Percentiles rank a stretch among this genome's conserved stretches.
phyloP scores from a whole-genome alignment of 2,329 filamentous ascomycete species.

The Cadophora sp. region DNA sequence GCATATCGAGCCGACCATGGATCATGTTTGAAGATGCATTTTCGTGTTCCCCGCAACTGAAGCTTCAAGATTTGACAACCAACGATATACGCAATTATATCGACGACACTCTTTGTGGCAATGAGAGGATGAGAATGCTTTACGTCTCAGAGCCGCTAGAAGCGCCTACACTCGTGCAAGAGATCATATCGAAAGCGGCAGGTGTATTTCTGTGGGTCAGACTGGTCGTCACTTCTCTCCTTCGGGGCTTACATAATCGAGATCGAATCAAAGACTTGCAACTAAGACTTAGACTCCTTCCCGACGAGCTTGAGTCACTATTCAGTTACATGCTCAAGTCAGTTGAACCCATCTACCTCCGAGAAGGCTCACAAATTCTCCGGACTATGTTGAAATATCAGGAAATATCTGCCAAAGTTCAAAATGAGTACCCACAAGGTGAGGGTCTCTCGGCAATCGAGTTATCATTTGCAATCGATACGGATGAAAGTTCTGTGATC shows the following conservation, averaged over 20 bases:
- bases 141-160: background rate
- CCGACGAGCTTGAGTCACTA: constrained; percentile 20
- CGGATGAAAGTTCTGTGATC: background rate
- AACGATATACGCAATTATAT: constrained; percentile 14
- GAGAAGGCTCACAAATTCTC: constrained; percentile 25
- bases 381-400: constrained; percentile 19
- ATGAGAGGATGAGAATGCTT: constrained; percentile 6
- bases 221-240: constrained; percentile 25
- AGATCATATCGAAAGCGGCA: constrained; percentile 14
- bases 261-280: constrained; percentile 23
- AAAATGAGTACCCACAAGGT: background rate
- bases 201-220: constrained; percentile 33
- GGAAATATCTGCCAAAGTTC: background rate
- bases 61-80: constrained; percentile 24
- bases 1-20: constrained; percentile 31
- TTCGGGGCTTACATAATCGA: constrained; percentile 21
- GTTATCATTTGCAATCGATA: background rate
- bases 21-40: constrained; percentile 28
- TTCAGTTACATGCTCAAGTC: constrained; percentile 27
- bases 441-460: background rate
- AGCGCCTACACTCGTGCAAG: background rate
- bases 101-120: background rate
- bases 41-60: constrained; percentile 5
- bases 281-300: constrained; percentile 2
- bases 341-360: constrained; percentile 22